phyloP scores from a whole-genome alignment of 176 grass and related monocot species.

The Rhynchospora tenuis region DNA sequence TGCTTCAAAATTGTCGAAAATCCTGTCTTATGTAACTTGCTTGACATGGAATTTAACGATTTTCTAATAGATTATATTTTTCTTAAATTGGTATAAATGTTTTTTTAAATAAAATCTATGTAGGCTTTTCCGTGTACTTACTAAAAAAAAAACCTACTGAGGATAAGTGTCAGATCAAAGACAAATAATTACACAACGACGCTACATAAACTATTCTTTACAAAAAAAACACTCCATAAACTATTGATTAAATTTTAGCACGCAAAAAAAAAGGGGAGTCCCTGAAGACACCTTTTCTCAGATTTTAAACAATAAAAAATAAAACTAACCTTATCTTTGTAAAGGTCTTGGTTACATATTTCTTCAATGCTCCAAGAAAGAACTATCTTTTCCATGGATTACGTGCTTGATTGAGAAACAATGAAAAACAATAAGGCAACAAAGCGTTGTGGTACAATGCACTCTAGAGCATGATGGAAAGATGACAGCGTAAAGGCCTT shows the following conservation, averaged over 20 bases:
- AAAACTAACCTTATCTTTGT: conserved; percentile 30
- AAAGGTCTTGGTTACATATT: conserved; percentile 30
- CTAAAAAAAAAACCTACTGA: neutral
- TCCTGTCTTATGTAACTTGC: neutral
- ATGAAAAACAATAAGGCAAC: neutral
- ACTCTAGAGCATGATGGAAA: neutral
- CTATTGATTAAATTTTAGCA: neutral
- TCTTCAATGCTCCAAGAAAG: conserved; percentile 48
- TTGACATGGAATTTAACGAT: neutral
- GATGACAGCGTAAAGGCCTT: no score
- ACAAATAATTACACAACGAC: neutral
- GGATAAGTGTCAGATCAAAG: neutral
- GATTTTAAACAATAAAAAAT: neutral
- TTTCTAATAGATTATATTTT: neutral
- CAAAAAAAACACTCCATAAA: no score
- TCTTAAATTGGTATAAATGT: neutral
- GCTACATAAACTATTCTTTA: no score
- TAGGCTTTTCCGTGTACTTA: neutral
- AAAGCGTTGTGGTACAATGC: neutral
- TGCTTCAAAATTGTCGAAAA: neutral
- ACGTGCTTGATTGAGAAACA: neutral
- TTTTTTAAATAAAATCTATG: neutral
- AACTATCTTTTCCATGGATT: conserved; percentile 31
- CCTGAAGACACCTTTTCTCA: neutral
- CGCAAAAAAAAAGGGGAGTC: neutral